Evolutionary conservation across 2,329 filamentous ascomycete species (phyloP), one percentile per base, ranked within the genome.

Genomic region (Alternaria gansuensis): DNA sequence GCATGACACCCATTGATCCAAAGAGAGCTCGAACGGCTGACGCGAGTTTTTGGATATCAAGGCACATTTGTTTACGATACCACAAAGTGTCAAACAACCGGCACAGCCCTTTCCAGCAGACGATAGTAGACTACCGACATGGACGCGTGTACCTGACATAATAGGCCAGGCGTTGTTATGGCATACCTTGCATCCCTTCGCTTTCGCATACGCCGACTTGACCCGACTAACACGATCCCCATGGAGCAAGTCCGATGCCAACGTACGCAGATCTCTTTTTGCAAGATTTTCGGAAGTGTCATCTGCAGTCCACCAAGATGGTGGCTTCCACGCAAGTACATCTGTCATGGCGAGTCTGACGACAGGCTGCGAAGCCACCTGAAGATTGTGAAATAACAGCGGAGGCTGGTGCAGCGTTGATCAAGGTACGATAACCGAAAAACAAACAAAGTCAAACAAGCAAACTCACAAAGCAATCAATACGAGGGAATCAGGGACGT

Each of bases 81-180:
- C 14, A 2, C 44, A 49, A 8, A 59, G 21, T 14, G 37, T 40
- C 7, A 59, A 28, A 41, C 56, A 59, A 11, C 56, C 56, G 1
- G 56, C 56, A 39, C 56, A 59, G 13, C 56, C 56, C 26, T 24
- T 13, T 4, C 40, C 8, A 13, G 55, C 55, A 4, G 50, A 48
- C 8, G 13, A 29, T 17, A 29, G 5, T 11, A 24, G 26, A 11
- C 17, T 28, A 9, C 13, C 4, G 14, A 45, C 17, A 1, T 13
- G 8, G 43, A 45, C 17, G 1, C 21, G 31, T 43, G 21, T 17
- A 4, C 41, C 41, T 21, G 41, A 21, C 2, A 28, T 13, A 8
- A 31, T 33, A 13, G 14, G 40, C 54, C 51, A 54, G 2, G 17
- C 24, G 7, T 44, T 41, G 31, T 54, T 29, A 0, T 34, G 21